Base-by-base conservation (phyloP, 179 eudicot genomes). In the Vitellaria paradoxa region DNA sequence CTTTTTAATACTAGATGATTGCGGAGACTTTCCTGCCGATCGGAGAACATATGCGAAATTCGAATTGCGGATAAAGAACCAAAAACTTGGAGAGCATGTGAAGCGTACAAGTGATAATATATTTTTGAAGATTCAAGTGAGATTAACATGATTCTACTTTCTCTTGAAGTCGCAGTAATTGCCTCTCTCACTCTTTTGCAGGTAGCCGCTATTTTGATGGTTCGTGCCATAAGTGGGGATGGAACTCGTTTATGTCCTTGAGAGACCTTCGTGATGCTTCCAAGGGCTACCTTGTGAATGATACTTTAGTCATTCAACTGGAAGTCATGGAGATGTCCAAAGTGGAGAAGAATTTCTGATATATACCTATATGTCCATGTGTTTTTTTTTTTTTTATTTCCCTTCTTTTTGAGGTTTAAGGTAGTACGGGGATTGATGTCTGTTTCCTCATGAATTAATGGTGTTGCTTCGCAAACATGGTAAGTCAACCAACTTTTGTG, bases 201-300 rank as follows among this genome's bases (percentile, higher is more conserved):
- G 72, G 0, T 46, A 18, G 9, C 9, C 4, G 0, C 0, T 45
- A 55, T 45, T 68, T 68, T 15, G n/a, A 14, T 68, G 26, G 30
- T 18, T 1, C 72, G 9, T 0, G 1, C 4, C 7, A 10, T 30
- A 30, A 18, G 14, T 46, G 26, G 55, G 72, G 72, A 4, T 0
- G 0, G 6, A 4, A 10, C 10, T 40, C 52, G 12, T 40, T 59
- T 3, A 7, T 73, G 50, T 6, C 52, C 9, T 26, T 73, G 26
- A 40, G 9, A 6, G n/a, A 59, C 8, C n/a, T 59, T 17, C 4
- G n/a, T 11, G 66, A 42, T 20, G 30, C 65, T 15, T 3, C 55
- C 3, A 59, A 73, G 52, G 76, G 76, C n/a, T 37, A 57, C 66
- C 76, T 73, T 11, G 76, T 73, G 18, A 42, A 59, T n/a, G 76